Conservation (phyloP, 1,284 basidiomycete genomes). For the Apiotrichum domesticum region DNA sequence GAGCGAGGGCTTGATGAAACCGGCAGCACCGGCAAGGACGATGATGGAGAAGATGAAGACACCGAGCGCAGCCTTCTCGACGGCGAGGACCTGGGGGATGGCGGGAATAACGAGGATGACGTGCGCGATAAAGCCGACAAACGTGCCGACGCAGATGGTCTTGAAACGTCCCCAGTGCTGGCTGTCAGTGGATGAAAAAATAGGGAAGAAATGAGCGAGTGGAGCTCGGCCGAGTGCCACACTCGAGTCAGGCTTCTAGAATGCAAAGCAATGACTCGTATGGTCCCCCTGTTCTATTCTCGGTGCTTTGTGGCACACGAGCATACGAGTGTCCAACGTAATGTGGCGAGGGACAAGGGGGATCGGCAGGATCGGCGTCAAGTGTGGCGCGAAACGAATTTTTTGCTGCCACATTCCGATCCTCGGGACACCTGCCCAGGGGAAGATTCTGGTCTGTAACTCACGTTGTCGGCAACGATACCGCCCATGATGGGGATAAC, state of each 20-base stretch:
- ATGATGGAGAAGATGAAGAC: constrained; percentile 43
- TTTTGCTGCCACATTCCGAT: too few species aligned
- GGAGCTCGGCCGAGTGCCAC: too few species aligned
- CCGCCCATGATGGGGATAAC: constrained; percentile 37
- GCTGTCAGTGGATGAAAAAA: not conserved
- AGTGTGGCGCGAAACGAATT: too few species aligned
- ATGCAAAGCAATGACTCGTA: too few species aligned
- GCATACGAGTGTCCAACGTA: too few species aligned
- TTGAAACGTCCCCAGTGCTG: constrained; percentile 62
- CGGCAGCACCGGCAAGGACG: constrained; percentile 42
- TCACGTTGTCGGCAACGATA: constrained; percentile 54
- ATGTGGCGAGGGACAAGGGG: too few species aligned
- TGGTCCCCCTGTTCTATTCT: too few species aligned
- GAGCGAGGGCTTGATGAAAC: constrained; percentile 45
- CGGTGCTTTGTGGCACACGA: too few species aligned
- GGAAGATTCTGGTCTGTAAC: not conserved
- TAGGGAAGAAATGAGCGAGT: too few species aligned
- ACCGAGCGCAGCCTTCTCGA: constrained; percentile 22
- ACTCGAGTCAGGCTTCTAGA: too few species aligned
- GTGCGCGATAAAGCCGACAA: constrained; percentile 36
- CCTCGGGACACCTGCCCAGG: too few species aligned
- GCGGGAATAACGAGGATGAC: constrained; percentile 35
- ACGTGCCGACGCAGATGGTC: constrained; percentile 54
- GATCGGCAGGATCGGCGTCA: too few species aligned
- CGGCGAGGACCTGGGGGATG: constrained; percentile 37